Evolutionary conservation across 2,329 filamentous ascomycete genomes (phyloP).

Genomic region (Calonectria honghensis): DNA sequence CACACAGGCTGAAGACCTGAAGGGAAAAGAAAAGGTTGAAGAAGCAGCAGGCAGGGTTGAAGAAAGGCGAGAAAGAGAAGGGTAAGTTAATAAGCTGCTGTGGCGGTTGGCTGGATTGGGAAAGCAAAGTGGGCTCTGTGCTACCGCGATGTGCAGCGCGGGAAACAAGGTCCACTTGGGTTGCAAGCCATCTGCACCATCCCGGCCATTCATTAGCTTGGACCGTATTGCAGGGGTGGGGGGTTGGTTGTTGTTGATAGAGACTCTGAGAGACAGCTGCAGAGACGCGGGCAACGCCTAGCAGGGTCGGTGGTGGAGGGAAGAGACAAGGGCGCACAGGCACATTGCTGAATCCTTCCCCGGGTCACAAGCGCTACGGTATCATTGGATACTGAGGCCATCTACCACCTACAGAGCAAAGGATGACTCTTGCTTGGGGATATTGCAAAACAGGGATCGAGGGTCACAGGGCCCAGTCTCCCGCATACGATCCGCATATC

Average conservation of each 20-base stretch:
- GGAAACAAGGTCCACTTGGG: slow-evolving; percentile 32
- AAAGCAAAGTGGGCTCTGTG: slow-evolving; percentile 20
- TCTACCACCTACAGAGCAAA: slow-evolving; percentile 7
- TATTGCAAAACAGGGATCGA: slow-evolving; percentile 19
- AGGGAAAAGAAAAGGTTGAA: slow-evolving; percentile 1
- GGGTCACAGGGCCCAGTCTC: slow-evolving; percentile 32
- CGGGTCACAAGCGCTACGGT: slow-evolving; percentile 17
- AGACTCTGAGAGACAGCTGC: not conserved
- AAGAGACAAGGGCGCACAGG: not conserved
- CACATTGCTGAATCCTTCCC: not conserved
- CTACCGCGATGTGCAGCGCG: slow-evolving; percentile 24
- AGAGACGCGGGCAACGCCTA: not conserved
- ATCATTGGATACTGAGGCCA: slow-evolving; percentile 22
- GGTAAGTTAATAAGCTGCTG: slow-evolving; percentile 38
- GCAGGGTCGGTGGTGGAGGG: not conserved
- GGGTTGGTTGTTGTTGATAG: slow-evolving; percentile 6
- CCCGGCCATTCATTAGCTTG: slow-evolving; percentile 27
- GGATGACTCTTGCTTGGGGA: slow-evolving; percentile 4
- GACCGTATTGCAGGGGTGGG: slow-evolving; percentile 7
- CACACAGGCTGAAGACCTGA: not conserved
- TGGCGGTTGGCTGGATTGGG: slow-evolving; percentile 37
- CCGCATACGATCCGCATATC: slow-evolving; percentile 30
- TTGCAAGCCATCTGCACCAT: slow-evolving; percentile 37
- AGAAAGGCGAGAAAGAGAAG: slow-evolving; percentile 25
- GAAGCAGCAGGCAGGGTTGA: not conserved